A percentile compares a stretch with the other conserved stretches of the same genome.
Evolutionary conservation across 140 eudicot genomes (phyloP).

Genomic region (Cichorium intybus): DNA sequence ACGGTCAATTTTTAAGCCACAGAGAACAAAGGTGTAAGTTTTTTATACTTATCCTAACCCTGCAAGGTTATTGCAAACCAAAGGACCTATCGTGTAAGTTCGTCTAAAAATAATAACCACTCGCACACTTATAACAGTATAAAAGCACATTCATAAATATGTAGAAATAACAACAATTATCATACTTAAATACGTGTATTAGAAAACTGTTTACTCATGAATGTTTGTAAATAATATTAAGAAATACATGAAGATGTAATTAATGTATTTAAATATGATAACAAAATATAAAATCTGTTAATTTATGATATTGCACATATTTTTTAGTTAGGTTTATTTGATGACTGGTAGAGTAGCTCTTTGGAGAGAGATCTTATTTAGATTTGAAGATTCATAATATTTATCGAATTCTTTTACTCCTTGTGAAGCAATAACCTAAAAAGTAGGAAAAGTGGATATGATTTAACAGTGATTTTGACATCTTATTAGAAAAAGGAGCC

Average conservation of each 20-base stretch:
- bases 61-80: too few relatives aligned
- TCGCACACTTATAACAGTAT: too few relatives aligned
- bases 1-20: too few relatives aligned
- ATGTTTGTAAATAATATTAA: background rate
- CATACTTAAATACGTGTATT: background rate
- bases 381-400: conserved; percentile 13
- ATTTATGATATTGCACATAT: too few relatives aligned
- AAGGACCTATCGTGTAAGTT: too few relatives aligned
- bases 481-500: conserved; percentile 36
- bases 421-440: conserved; percentile 48
- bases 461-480: conserved; percentile 28
- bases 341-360: background rate
- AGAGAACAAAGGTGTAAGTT: too few relatives aligned
- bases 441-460: conserved; percentile 29
- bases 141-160: too few relatives aligned
- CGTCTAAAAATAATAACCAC: too few relatives aligned
- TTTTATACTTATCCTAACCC: too few relatives aligned
- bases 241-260: background rate
- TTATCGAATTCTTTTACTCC: conserved; percentile 47
- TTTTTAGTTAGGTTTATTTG: background rate
- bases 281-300: too few relatives aligned
- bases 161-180: background rate
- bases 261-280: background rate
- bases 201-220: background rate
- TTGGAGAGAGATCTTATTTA: background rate